Evolutionary conservation across 306 rosid species (phyloP), one percentile per base, ranked within the genome.

Genomic region (Mimosa pudica): DNA sequence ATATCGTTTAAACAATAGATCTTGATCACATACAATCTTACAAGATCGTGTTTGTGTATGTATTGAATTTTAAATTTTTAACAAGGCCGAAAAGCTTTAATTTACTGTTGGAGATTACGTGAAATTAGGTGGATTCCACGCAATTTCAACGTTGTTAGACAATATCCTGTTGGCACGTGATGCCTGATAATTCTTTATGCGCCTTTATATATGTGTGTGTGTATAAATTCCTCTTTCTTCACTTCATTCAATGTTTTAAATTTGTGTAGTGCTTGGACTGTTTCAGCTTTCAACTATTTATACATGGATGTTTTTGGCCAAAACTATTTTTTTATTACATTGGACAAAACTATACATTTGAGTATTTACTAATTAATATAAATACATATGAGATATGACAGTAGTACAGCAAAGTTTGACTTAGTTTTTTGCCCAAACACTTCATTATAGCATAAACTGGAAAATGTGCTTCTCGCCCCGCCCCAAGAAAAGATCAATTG

Each of bases 121-220:
- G 49, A 10, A 5, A 38, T 66, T 48, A 45, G 73, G 44, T n/a
- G 35, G 36, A 68, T 42, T 46, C 49, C 73, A 42, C 54, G 73
- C 54, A 6, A 67, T n/a, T 42, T 68, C 73, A 42, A 42, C 35
- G 9, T 42, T 42, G 55, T 18, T 42, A 14, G 38, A 0, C 72
- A 42, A 17, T 38, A 38, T 38, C 51, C 72, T 38, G 73, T 44
- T 42, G 73, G 54, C 73, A 45, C 73, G 54, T 69, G 73, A 44
- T 69, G 30, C 54, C 55, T 18, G 2, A 9, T 69, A n/a, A n/a
- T 68, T 42, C 73, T 52, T 47, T 46, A 7, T 45, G 9, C 11
- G 14, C 52, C 52, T 47, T 46, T 46, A 46, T 7, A 46, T 46
- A 7, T 46, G 2, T 7, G 47, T 44, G 51, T 8, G 51, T 46